A percentile compares a stretch with the other conserved stretches of the same genome.
phyloP scores from a whole-genome alignment of 192 early-diverging fungal species.

The Linnemannia zychae region DNA sequence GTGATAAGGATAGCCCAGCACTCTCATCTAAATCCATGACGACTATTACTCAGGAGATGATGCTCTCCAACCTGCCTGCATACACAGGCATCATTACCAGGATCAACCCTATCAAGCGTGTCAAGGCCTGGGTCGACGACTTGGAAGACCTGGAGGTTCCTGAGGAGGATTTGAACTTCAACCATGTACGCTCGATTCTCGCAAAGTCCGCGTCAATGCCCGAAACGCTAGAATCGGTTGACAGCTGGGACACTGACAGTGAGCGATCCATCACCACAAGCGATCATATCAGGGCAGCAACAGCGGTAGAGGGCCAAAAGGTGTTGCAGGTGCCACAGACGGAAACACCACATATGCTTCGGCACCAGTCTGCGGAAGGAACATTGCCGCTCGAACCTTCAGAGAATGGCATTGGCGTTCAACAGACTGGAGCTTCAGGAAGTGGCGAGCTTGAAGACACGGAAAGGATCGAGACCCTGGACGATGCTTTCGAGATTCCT shows the following conservation, averaged over 20 bases:
- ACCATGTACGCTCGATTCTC: constrained; percentile 30
- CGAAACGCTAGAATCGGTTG: constrained; percentile 23
- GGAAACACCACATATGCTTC: neutral
- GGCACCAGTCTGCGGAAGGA: neutral
- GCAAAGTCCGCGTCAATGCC: constrained; percentile 24
- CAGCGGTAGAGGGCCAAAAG: neutral
- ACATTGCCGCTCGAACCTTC: neutral
- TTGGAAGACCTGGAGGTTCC: constrained; percentile 45
- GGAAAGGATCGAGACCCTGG: constrained; percentile 34
- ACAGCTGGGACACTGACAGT: constrained; percentile 45
- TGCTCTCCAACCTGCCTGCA: constrained; percentile 37
- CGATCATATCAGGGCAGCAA: neutral
- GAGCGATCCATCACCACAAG: constrained; percentile 16
- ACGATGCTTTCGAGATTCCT: constrained; percentile 40
- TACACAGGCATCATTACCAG: constrained; percentile 45
- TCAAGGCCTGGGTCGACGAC: constrained; percentile 50
- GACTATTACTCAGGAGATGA: constrained; percentile 52
- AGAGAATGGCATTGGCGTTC: neutral
- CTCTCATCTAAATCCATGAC: constrained; percentile 31
- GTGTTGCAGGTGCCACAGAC: neutral
- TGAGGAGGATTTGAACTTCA: constrained; percentile 43
- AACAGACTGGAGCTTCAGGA: neutral
- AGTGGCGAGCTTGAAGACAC: neutral
- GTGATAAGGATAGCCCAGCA: constrained; percentile 6
- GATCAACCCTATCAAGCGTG: constrained; percentile 51